Evolutionary conservation across 768 basidiomycete species (phyloP).

Genomic region (Tylopilus sp.): DNA sequence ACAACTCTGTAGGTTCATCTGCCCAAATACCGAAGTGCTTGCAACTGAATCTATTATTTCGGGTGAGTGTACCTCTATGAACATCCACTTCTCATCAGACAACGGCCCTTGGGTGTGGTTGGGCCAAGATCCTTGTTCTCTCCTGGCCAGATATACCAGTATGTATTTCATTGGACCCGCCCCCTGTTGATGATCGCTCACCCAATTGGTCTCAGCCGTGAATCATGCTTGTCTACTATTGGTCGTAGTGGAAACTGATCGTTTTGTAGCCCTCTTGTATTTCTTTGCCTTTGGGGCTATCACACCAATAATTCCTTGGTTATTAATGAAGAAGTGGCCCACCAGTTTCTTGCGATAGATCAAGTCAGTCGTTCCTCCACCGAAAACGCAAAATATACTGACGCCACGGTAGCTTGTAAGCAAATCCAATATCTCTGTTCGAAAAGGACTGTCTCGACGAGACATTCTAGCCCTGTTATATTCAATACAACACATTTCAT

Average conservation of each 20-base stretch:
- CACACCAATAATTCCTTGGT: constrained; percentile 60
- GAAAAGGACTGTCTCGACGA: too few relatives aligned
- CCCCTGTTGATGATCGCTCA: too few relatives aligned
- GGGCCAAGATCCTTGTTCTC: constrained; percentile 61
- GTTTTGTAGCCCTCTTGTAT: constrained; percentile 47
- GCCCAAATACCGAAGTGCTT: constrained; percentile 50
- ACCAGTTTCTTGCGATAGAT: constrained; percentile 61
- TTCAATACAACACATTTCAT: constrained; percentile 67
- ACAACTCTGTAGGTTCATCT: constrained; percentile 43
- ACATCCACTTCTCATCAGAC: not conserved
- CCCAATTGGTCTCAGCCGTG: constrained; percentile 8
- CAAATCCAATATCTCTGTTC: too few relatives aligned
- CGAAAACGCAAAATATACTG: too few relatives aligned
- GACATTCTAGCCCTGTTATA: constrained; percentile 45
- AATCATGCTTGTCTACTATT: constrained; percentile 3
- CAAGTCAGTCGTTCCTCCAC: constrained; percentile 37
- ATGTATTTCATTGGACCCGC: constrained; percentile 20
- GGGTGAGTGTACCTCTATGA: constrained; percentile 19
- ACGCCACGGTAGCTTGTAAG: too few relatives aligned
- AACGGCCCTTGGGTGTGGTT: constrained; percentile 53
- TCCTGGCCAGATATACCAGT: constrained; percentile 57
- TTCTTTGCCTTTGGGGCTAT: constrained; percentile 75
- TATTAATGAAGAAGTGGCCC: constrained; percentile 61
- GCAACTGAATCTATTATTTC: constrained; percentile 56
- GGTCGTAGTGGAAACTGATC: constrained; percentile 20